Evolutionary conservation across 768 basidiomycete species (phyloP).

Genomic region (Tephrocybe sp.): DNA sequence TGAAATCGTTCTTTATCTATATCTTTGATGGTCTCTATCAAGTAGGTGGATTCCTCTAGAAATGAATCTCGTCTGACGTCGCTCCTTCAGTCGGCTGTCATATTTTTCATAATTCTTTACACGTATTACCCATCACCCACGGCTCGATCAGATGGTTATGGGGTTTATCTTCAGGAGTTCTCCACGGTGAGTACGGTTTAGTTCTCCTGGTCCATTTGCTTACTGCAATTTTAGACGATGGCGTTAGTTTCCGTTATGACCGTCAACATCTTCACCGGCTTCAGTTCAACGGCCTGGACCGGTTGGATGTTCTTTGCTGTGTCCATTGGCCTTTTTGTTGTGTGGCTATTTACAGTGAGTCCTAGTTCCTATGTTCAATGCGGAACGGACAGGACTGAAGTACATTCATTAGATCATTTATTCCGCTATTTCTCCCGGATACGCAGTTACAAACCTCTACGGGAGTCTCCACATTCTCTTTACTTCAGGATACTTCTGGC

Average conservation of each 20-base stretch:
- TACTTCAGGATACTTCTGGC: constrained; percentile 85
- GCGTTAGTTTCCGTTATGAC: constrained; percentile 74
- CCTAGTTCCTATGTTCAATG: neutral
- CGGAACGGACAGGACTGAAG: neutral
- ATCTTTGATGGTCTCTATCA: constrained; percentile 23
- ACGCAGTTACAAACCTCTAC: constrained; percentile 65
- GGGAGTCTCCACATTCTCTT: constrained; percentile 80
- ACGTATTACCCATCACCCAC: constrained; percentile 69
- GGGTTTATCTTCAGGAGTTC: constrained; percentile 73
- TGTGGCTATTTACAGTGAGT: constrained; percentile 78
- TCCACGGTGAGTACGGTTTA: constrained; percentile 61
- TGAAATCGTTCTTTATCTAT: constrained; percentile 53
- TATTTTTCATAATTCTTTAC: constrained; percentile 86
- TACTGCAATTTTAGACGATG: constrained; percentile 58
- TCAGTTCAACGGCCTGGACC: constrained; percentile 87
- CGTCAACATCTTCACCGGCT: constrained; percentile 84
- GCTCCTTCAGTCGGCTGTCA: constrained; percentile 64
- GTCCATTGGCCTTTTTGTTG: constrained; percentile 74
- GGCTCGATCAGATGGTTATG: constrained; percentile 79
- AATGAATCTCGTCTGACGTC: neutral
- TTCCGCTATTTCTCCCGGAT: constrained; percentile 71
- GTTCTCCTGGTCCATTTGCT: neutral
- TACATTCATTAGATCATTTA: constrained; percentile 63
- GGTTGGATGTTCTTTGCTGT: constrained; percentile 86
- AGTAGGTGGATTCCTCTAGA: constrained; percentile 9